phyloP scores from a whole-genome alignment of 2,329 filamentous ascomycete species.

The Xenosphaeropsis pyriputrescens region DNA sequence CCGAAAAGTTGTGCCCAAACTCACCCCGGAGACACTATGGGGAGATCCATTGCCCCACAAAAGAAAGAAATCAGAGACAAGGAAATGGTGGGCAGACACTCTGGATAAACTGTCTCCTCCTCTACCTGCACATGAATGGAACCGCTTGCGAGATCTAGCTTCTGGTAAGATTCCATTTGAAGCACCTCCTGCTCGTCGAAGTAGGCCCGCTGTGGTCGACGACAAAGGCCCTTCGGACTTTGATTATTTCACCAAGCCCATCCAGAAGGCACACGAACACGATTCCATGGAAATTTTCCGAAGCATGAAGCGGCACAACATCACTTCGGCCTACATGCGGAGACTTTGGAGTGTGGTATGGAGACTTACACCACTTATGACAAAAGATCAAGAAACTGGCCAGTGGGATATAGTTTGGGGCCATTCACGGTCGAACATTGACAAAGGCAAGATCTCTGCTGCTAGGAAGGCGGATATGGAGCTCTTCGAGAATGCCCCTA shows the following conservation, averaged over 20 bases:
- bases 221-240: neutral
- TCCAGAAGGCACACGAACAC: neutral
- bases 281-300: neutral
- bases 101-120: constrained; percentile 37
- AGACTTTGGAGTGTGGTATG: neutral
- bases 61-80: constrained; percentile 25
- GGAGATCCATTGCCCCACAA: constrained; percentile 26
- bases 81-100: constrained; percentile 30
- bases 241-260: neutral
- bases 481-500: too few species aligned
- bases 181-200: constrained; percentile 5
- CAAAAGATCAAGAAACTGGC: neutral
- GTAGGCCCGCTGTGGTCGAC: too few species aligned
- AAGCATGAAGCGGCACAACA: neutral
- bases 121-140: constrained; percentile 36
- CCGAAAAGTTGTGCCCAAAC: constrained; percentile 13
- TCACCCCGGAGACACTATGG: constrained; percentile 33
- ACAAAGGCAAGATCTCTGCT: too few species aligned
- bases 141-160: constrained; percentile 32
- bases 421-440: too few species aligned
- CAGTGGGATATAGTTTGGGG: too few species aligned
- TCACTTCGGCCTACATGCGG: neutral
- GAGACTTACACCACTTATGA: neutral
- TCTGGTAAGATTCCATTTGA: constrained; percentile 14
- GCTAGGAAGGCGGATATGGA: too few species aligned